phyloP scores from a whole-genome alignment of 331 rosid genomes.

The Stylosanthes scabra region DNA sequence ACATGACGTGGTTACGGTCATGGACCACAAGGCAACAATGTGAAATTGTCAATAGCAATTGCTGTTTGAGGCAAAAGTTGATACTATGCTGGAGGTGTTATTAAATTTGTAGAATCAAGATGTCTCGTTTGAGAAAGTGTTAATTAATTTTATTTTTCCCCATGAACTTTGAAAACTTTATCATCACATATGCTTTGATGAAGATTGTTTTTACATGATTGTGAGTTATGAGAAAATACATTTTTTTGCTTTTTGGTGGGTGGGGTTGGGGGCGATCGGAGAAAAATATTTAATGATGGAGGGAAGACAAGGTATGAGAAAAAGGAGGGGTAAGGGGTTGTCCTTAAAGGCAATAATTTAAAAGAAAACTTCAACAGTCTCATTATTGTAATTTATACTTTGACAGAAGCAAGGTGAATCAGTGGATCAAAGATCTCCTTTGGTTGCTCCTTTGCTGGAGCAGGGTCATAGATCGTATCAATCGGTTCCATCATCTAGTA shows the following conservation, averaged over 20 bases:
- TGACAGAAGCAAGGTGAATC: slow-evolving; percentile 70
- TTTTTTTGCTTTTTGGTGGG: neutral
- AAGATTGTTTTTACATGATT: slow-evolving; percentile 22
- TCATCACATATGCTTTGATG: slow-evolving; percentile 18
- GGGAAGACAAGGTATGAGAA: too few species aligned
- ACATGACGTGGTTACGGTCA: slow-evolving; percentile 20
- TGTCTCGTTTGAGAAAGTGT: neutral
- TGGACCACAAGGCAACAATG: slow-evolving; percentile 3
- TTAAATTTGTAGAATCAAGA: slow-evolving; percentile 21
- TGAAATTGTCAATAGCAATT: neutral
- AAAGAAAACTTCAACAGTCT: slow-evolving; percentile 25
- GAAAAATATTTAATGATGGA: too few species aligned
- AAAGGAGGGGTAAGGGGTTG: neutral
- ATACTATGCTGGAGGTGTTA: slow-evolving; percentile 1
- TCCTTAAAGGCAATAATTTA: neutral
- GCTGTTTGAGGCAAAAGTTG: slow-evolving; percentile 12
- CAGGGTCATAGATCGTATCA: slow-evolving; percentile 57
- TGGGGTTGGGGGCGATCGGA: too few species aligned
- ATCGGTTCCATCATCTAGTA: slow-evolving; percentile 47
- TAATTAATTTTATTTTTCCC: neutral
- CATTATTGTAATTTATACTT: slow-evolving; percentile 24
- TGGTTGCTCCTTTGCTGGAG: slow-evolving; percentile 56
- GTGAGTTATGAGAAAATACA: slow-evolving; percentile 30
- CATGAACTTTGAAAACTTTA: slow-evolving; percentile 9
- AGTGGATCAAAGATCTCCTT: slow-evolving; percentile 45